Conservation (phyloP, 805 yeast genomes). For the Gaillardinia entomophila region DNA sequence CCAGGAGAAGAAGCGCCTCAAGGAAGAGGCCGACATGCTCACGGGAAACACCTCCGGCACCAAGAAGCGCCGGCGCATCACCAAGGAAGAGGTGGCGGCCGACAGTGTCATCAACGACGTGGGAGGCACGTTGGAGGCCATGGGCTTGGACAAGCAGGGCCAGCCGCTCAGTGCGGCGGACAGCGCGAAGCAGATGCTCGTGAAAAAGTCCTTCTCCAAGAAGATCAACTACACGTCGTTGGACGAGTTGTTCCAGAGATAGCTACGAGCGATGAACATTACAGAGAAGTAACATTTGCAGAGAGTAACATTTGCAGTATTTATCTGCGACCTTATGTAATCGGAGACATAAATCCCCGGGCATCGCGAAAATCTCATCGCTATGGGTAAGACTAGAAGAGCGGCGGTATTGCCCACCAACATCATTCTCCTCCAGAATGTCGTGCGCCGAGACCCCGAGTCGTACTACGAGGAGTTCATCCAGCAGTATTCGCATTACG, state of each 20-base stretch:
- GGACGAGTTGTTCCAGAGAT: conserved; percentile 39
- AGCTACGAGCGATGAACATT: too few species aligned
- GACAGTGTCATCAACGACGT: conserved; percentile 17
- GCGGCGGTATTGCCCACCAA: conserved; percentile 92
- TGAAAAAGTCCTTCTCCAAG: conserved; percentile 72
- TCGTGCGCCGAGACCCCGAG: conserved; percentile 89
- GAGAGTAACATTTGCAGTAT: too few species aligned
- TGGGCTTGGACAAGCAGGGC: conserved; percentile 33
- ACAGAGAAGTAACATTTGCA: too few species aligned
- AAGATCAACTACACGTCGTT: conserved; percentile 88
- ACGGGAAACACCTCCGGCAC: conserved; percentile 61
- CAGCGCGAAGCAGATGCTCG: conserved; percentile 70
- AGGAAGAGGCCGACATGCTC: conserved; percentile 79
- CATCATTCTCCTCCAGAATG: conserved; percentile 83
- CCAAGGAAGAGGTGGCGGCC: conserved; percentile 5
- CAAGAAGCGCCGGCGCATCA: conserved; percentile 39
- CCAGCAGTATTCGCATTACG: conserved; percentile 90
- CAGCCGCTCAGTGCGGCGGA: conserved; percentile 62
- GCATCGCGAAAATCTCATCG: too few species aligned
- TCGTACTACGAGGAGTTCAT: conserved; percentile 92
- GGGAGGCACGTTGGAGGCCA: conserved; percentile 29
- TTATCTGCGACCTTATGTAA: too few species aligned
- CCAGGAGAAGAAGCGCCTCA: conserved; percentile 78
- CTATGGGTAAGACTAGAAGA: conserved; percentile 83
- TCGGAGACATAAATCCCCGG: too few species aligned